Evolutionary conservation across 2,329 filamentous ascomycete species (phyloP), one percentile per base, ranked within the genome.

Genomic region (Chaetomium olivaceum): DNA sequence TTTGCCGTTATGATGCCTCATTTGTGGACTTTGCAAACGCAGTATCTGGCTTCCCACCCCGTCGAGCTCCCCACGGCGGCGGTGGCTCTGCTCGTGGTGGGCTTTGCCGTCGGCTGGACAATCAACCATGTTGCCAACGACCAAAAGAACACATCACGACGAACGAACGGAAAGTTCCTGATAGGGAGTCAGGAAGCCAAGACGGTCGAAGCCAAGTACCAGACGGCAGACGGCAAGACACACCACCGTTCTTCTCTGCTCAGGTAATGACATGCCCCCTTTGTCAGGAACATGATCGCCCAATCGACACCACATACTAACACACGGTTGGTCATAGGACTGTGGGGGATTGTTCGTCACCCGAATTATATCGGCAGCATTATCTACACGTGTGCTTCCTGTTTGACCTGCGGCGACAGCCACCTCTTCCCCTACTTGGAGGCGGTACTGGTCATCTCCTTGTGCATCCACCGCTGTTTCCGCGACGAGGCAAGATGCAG

Each of bases 401-500:
- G 56, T n/a, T 19, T 58, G 23, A 46, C 56, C 1, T 58, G 56
- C 14, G 56, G 56, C 23, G 21, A 12, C 16, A 36, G 56, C n/a
- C 33, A 58, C 25, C 21, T 58, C 12, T 33, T 58, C 19, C 56
- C 56, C 12, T 58, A 58, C 56, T n/a, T n/a, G 5, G 36, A 58
- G 16, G 56, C 56, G 12, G 46, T 58, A 16, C 56, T 58, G 14
- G 56, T 46, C 21, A 29, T 9, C 12, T 8, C 4, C 21, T 46
- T 58, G 36, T 58, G 56, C 11, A 21, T 58, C 5, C 56, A 58
- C 56, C 56, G 56, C 36, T 58, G 56, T 46, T 58, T 58, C 21
- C 56, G 56, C 36, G 56, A 58, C 36, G 56, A 58, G 56, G 56
- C 56, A 25, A 27, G 56, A 46, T 58, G 56, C 33, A 58, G 46